phyloP scores from a whole-genome alignment of 306 rosid genomes.

The Quercus wislizeni region DNA sequence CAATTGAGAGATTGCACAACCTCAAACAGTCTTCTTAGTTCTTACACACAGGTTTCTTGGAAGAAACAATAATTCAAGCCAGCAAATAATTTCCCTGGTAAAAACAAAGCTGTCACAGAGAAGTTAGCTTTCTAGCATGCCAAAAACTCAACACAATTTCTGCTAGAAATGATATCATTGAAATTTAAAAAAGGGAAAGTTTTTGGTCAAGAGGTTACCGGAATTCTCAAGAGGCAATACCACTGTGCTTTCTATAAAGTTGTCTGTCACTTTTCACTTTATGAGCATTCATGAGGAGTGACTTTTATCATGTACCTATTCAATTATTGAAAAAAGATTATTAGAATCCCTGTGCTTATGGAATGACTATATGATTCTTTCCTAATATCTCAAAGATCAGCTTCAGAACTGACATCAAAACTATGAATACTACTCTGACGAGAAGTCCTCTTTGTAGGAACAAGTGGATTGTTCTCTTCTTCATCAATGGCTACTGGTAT shows the following conservation, averaged over 20 bases:
- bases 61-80: no score
- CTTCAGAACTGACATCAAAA: conserved; percentile 35
- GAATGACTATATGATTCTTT: not conserved
- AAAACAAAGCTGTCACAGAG: no score
- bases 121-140: no score
- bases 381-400: not conserved
- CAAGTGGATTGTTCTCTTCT: conserved; percentile 77
- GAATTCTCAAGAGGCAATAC: not conserved
- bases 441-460: conserved; percentile 62
- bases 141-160: no score
- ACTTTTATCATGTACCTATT: not conserved
- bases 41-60: no score
- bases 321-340: not conserved
- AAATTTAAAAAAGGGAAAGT: not conserved
- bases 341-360: not conserved
- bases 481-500: conserved; percentile 42
- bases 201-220: not conserved
- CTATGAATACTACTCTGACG: conserved; percentile 41
- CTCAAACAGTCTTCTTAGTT: no score
- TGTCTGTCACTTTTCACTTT: not conserved
- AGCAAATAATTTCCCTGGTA: no score
- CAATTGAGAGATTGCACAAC: no score
- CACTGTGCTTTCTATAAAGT: no score
- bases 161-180: no score
- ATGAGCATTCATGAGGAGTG: not conserved